Evolutionary conservation across 306 rosid species (phyloP).

Genomic region (Phaseolus lunatus): DNA sequence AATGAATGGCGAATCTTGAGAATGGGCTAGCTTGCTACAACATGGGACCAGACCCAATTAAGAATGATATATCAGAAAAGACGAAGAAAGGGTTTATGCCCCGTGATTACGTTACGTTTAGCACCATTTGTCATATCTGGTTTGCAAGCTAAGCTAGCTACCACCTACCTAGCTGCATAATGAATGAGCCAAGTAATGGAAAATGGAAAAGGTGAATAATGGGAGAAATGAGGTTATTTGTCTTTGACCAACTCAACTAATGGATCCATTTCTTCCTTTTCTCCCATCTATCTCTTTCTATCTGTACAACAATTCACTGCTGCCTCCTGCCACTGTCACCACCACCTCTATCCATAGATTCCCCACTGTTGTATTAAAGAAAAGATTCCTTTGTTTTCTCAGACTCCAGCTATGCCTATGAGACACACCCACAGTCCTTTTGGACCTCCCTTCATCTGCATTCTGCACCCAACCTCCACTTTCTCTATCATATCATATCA

Average conservation of each 20-base stretch:
- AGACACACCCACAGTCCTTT: conserved; percentile 39
- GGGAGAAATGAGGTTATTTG: background rate
- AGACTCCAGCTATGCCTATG: conserved; percentile 44
- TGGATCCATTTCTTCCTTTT: background rate
- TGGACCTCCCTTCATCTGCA: conserved; percentile 45
- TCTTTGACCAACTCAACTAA: conserved; percentile 25
- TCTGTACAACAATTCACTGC: conserved; percentile 37
- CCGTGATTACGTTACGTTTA: conserved; percentile 15
- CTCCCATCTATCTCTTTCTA: conserved; percentile 30
- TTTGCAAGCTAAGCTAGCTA: background rate
- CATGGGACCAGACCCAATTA: conserved; percentile 38
- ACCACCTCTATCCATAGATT: conserved; percentile 52
- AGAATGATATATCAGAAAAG: conserved; percentile 13
- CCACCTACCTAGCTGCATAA: background rate
- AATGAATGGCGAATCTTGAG: conserved; percentile 20
- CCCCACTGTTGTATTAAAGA: conserved; percentile 47
- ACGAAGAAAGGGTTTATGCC: background rate
- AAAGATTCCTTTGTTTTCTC: conserved; percentile 53
- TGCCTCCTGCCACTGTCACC: conserved; percentile 37
- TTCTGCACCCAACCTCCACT: conserved; percentile 37
- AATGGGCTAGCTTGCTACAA: background rate
- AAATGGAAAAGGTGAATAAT: conserved; percentile 16
- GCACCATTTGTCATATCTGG: conserved; percentile 17
- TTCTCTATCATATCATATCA: conserved; percentile 11
- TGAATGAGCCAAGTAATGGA: background rate